A percentile compares a stretch with the other conserved stretches of the same genome.
These are phyloP conservation scores for Irpex sp. DNA, from an alignment of 1,284 basidiomycete species.

Conservation along the genomic window DNA sequence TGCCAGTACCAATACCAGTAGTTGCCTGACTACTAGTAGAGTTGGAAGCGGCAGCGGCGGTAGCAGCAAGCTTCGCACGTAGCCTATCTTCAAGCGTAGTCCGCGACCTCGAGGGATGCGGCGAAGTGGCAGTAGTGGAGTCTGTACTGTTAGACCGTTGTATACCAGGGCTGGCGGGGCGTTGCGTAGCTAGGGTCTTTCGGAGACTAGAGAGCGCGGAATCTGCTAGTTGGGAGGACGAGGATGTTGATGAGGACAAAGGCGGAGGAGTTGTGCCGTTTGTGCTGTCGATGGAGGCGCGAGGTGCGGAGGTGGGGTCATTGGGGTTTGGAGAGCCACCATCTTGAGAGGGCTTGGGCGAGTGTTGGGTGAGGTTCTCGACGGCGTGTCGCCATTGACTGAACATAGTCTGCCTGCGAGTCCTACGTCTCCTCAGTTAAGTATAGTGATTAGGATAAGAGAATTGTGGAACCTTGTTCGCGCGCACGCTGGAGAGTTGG, in stretches of 20 bases:
- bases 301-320: slow-evolving; percentile 12
- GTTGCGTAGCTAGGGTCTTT: slow-evolving; percentile 56
- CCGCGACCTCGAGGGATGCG: slow-evolving; percentile 6
- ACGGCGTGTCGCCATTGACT: slow-evolving; percentile 28
- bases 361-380: slow-evolving; percentile 22
- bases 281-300: slow-evolving; percentile 21
- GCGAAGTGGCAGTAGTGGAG: slow-evolving; percentile 11
- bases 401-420: slow-evolving; percentile 15
- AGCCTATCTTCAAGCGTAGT: slow-evolving; percentile 68
- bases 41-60: slow-evolving; percentile 43
- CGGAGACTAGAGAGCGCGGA: slow-evolving; percentile 55
- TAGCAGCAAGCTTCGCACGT: slow-evolving; percentile 48
- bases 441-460: neutral
- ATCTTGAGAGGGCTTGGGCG: slow-evolving; percentile 27
- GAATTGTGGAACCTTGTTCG: neutral
- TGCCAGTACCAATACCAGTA: slow-evolving; percentile 16
- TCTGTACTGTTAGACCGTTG: slow-evolving; percentile 13
- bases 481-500: neutral
- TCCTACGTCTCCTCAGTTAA: neutral
- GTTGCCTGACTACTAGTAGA: slow-evolving; percentile 38
- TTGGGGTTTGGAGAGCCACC: slow-evolving; percentile 1
- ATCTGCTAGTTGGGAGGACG: slow-evolving; percentile 55
- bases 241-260: slow-evolving; percentile 19
- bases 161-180: slow-evolving; percentile 37
- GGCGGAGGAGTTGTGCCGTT: slow-evolving; percentile 8